Base-by-base conservation (phyloP, 352 stramenopile species). In the Phytophthora crassamura region DNA sequence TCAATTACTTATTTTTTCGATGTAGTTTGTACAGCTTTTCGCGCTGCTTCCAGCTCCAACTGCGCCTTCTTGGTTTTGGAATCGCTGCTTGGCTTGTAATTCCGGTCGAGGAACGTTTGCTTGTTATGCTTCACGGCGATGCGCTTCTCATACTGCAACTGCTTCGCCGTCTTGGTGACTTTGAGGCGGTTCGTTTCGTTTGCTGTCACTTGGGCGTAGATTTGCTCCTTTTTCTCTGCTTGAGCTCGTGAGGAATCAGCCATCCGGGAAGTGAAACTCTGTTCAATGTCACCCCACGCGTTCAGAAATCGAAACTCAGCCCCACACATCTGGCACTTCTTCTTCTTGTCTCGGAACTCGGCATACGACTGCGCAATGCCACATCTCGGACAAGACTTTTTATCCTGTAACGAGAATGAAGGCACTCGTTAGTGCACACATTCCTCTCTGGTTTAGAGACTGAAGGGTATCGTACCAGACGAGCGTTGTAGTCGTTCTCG, bases 291-390 rank as follows among this genome's bases (percentile, higher is more conserved):
- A 0, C 85, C 84, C 87, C 87, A 95, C 1, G 85, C 87, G 52
- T 93, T 82, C 3, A 82, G 63, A 8, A 90, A 67, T 4, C 83
- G 80, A 53, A 93, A 95, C 63, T 90, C 78, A 15, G 86, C 80
- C 15, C 85, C 83, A 53, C 87, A 95, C 43, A 78, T 89, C 59
- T 91, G 85, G 53, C 87, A 95, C 4, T 77, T 75, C 54, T 95
- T 95, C 71, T 94, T 95, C 70, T 95, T 95, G 74, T 94, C 87
- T 9, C 83, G 85, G n/a, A 77, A 88, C 54, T 95, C 87, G 1
- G 87, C 86, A 50, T 92, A 95, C 18, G 85, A 93, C 59, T 95
- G 87, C 11, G 78, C 55, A 46, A 84, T 67, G 3, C 70, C 59
- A 51, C 87, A 95, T 36, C 81, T 89, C 3, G 85, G 87, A 28